Evolutionary conservation across 331 rosid species (phyloP).

Genomic region (Phaseolus coccineus): DNA sequence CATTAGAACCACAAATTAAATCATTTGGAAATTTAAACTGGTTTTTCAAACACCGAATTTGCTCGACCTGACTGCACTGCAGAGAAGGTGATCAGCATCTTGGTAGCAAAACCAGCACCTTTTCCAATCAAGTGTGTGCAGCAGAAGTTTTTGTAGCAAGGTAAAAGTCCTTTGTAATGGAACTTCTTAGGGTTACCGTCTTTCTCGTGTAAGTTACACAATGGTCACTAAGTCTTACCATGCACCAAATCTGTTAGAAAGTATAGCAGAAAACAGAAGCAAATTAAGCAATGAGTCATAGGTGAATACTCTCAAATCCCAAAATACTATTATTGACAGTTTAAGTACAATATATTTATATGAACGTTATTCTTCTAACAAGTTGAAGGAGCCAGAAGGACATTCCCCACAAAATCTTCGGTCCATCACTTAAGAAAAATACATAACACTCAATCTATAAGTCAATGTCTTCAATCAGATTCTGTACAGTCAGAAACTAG

Average conservation of each 20-base stretch:
- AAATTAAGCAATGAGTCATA: conserved; percentile 2
- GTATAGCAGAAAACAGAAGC: background rate
- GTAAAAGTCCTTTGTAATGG: too few species aligned
- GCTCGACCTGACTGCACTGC: too few species aligned
- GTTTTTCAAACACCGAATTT: too few species aligned
- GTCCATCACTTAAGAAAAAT: conserved; percentile 20
- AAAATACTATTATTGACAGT: conserved; percentile 45
- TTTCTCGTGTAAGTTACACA: too few species aligned
- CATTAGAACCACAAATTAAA: too few species aligned
- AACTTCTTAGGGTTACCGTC: too few species aligned
- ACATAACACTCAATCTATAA: conserved; percentile 45
- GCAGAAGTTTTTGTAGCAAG: too few species aligned
- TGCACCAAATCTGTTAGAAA: background rate
- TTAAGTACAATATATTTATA: conserved; percentile 41
- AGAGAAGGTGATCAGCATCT: too few species aligned
- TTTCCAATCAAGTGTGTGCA: too few species aligned
- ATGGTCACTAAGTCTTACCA: background rate
- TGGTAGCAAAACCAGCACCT: too few species aligned
- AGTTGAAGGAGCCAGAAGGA: conserved; percentile 41
- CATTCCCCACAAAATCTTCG: conserved; percentile 36
- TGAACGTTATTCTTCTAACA: conserved; percentile 49
- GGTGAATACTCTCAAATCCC: conserved; percentile 8
- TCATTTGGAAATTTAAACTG: too few species aligned
- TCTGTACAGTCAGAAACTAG: conserved; percentile 50
- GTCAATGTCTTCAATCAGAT: conserved; percentile 50